Evolutionary conservation across 2,329 filamentous ascomycete genomes (phyloP).

Genomic region (Clonostachys rosea): DNA sequence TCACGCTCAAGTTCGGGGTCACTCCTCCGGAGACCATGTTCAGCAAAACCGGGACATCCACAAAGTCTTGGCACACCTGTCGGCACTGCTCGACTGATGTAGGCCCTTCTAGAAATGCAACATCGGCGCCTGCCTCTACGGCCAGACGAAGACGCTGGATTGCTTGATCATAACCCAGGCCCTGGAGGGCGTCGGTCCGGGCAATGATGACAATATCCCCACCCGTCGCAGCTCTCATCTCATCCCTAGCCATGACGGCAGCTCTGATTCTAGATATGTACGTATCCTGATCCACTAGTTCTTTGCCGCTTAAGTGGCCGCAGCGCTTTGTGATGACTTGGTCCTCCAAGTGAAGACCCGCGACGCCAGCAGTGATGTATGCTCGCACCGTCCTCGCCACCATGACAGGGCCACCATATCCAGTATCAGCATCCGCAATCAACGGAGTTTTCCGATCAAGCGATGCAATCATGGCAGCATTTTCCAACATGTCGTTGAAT

Average conservation of each 20-base stretch:
- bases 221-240: slow-evolving; percentile 23
- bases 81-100: slow-evolving; percentile 43
- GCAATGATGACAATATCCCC: slow-evolving; percentile 60
- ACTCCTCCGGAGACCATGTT: slow-evolving; percentile 55
- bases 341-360: slow-evolving; percentile 58
- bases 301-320: slow-evolving; percentile 58
- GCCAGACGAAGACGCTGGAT: slow-evolving; percentile 44
- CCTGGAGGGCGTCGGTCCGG: slow-evolving; percentile 56
- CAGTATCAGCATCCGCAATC: slow-evolving; percentile 57
- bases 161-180: slow-evolving; percentile 52
- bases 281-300: slow-evolving; percentile 47
- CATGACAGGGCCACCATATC: slow-evolving; percentile 50
- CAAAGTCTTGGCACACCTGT: slow-evolving; percentile 38
- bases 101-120: slow-evolving; percentile 56
- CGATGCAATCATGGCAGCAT: slow-evolving; percentile 60
- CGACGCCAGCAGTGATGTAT: slow-evolving; percentile 51
- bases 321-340: slow-evolving; percentile 63
- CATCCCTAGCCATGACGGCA: slow-evolving; percentile 42
- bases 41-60: slow-evolving; percentile 44
- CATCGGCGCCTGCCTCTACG: slow-evolving; percentile 51
- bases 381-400: slow-evolving; percentile 45
- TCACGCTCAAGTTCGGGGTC: slow-evolving; percentile 46
- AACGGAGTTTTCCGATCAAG: slow-evolving; percentile 51
- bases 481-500: slow-evolving; percentile 57
- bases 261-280: slow-evolving; percentile 52